Conservation (phyloP, 306 rosid species). For the Glycine latifolia region DNA sequence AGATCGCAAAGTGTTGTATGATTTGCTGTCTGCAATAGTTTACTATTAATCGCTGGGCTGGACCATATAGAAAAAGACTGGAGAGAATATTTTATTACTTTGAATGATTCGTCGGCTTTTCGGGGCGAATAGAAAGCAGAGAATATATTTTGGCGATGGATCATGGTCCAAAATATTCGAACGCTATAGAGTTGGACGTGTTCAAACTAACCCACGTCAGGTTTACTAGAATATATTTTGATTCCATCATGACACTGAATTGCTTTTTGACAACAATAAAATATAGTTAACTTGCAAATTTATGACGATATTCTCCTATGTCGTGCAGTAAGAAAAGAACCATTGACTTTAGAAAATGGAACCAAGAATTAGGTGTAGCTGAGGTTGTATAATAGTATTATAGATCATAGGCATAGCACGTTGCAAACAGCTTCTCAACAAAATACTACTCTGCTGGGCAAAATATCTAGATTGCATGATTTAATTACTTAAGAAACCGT, state of each 20-base stretch:
- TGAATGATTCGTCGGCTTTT: constrained; percentile 37
- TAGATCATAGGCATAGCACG: neutral
- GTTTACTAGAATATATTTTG: neutral
- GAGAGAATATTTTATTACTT: constrained; percentile 10
- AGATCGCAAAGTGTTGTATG: neutral
- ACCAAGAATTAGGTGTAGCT: neutral
- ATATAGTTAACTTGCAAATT: neutral
- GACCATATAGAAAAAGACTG: constrained; percentile 13
- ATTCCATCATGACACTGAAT: constrained; percentile 1
- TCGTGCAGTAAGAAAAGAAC: neutral
- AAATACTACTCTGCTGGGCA: neutral
- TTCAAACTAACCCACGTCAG: constrained; percentile 39
- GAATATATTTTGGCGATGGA: constrained; percentile 29
- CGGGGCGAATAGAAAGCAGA: neutral
- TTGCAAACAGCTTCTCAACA: constrained; percentile 5
- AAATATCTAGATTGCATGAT: no score
- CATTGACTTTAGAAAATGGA: constrained; percentile 12
- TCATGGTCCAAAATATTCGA: neutral
- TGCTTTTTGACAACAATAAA: neutral
- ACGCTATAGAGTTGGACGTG: constrained; percentile 22
- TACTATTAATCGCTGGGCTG: constrained; percentile 7
- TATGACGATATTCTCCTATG: neutral
- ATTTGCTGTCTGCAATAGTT: constrained; percentile 7
- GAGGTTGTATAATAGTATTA: neutral
- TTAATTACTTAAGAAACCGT: neutral